phyloP scores from a whole-genome alignment of 805 yeast species.

The Debaryomyces maramus region DNA sequence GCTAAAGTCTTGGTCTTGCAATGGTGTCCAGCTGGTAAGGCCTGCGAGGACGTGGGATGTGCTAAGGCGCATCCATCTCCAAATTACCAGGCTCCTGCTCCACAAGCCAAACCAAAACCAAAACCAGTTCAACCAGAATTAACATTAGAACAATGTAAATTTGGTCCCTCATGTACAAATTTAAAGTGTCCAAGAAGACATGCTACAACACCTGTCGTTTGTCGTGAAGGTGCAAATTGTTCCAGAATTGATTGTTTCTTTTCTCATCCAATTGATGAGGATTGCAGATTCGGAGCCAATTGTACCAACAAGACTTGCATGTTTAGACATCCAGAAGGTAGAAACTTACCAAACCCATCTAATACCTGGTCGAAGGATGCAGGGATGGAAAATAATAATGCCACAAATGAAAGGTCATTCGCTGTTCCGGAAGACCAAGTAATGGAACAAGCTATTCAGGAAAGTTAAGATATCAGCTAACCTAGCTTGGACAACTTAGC shows the following conservation, averaged over 20 bases:
- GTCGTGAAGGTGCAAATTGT: constrained; percentile 83
- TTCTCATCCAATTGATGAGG: constrained; percentile 77
- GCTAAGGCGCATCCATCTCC: constrained; percentile 83
- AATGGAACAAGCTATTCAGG: constrained; percentile 57
- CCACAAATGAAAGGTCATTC: constrained; percentile 64
- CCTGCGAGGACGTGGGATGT: constrained; percentile 63
- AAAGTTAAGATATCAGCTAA: too few relatives aligned
- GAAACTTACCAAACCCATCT: constrained; percentile 31
- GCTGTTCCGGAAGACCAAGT: constrained; percentile 77
- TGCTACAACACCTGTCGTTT: constrained; percentile 68
- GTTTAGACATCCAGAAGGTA: constrained; percentile 81
- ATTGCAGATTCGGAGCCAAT: constrained; percentile 74
- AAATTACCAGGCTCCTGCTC: constrained; percentile 26
- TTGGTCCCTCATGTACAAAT: constrained; percentile 73
- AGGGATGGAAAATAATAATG: constrained; percentile 16
- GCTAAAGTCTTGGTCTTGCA: constrained; percentile 66
- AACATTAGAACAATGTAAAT: constrained; percentile 80
- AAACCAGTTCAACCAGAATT: constrained; percentile 13
- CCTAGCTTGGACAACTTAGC: too few relatives aligned
- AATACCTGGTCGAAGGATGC: constrained; percentile 37
- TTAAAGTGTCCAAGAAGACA: constrained; percentile 81
- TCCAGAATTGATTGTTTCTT: constrained; percentile 78
- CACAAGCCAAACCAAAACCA: constrained; percentile 11
- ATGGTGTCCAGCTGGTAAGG: constrained; percentile 76
- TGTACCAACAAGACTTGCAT: constrained; percentile 74